Evolutionary conservation across 202 grass and related monocot species (phyloP).

Genomic region (Zoysia matrella): DNA sequence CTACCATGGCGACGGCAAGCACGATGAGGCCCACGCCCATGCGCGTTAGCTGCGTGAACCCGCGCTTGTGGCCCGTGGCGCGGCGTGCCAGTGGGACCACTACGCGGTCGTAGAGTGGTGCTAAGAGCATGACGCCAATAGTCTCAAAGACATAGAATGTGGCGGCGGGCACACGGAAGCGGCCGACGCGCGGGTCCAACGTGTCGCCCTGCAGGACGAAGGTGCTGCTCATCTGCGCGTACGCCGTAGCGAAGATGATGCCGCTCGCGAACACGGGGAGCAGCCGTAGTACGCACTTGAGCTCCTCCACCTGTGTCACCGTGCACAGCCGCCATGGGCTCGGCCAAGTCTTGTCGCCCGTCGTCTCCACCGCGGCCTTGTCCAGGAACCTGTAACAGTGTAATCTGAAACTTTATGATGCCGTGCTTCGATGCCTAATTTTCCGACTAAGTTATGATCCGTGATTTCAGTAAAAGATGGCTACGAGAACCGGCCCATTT

Average conservation of each 20-base stretch:
- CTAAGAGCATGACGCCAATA: conserved; percentile 56
- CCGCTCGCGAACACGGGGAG: conserved; percentile 41
- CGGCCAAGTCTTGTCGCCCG: conserved; percentile 22
- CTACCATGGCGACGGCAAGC: conserved; percentile 47
- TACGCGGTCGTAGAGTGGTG: conserved; percentile 56
- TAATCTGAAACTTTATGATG: not conserved
- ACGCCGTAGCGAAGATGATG: conserved; percentile 47
- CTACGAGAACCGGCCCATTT: not conserved
- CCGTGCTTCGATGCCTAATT: not conserved
- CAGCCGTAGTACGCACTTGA: conserved; percentile 55
- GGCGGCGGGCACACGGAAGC: conserved; percentile 53
- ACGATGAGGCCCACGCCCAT: conserved; percentile 40
- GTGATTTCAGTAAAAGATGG: conserved; percentile 6
- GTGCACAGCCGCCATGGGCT: conserved; percentile 81
- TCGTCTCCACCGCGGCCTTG: conserved; percentile 55
- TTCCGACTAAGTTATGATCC: not conserved
- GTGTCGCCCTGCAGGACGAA: conserved; percentile 66
- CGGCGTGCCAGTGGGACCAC: not conserved
- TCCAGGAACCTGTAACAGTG: conserved; percentile 49
- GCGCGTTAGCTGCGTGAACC: too few species aligned
- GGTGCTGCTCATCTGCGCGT: conserved; percentile 52
- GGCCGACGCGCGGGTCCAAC: conserved; percentile 44
- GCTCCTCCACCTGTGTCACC: conserved; percentile 85
- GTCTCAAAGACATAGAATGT: conserved; percentile 64
- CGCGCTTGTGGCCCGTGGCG: too few species aligned